These are phyloP conservation scores for Irpex lacteus DNA, from an alignment of 1,284 basidiomycete genomes.

Conservation along the genomic window DNA sequence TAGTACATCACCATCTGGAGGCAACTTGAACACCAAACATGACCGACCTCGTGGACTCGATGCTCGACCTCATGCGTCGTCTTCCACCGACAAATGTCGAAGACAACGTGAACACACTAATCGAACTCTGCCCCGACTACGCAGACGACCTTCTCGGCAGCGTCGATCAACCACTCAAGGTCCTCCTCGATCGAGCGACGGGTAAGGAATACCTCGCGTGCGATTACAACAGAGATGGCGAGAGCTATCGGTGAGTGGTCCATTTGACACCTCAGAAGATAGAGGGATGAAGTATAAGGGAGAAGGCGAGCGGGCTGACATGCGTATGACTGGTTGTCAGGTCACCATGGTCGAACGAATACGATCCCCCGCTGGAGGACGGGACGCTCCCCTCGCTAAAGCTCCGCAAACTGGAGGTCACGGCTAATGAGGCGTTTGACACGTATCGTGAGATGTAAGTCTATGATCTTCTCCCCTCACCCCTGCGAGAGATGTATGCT, in stretches of 20 bases:
- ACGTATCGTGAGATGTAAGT: slow-evolving; percentile 93
- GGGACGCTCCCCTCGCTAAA: slow-evolving; percentile 84
- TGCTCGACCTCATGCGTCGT: slow-evolving; percentile 95
- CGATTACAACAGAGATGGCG: slow-evolving; percentile 97
- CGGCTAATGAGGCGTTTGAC: slow-evolving; percentile 95
- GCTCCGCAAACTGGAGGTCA: slow-evolving; percentile 88
- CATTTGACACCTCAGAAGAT: background rate
- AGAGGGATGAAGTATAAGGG: background rate
- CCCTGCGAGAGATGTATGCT: background rate
- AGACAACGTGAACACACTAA: slow-evolving; percentile 83
- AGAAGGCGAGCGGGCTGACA: slow-evolving; percentile 1
- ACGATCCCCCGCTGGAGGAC: slow-evolving; percentile 84
- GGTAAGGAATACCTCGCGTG: slow-evolving; percentile 92
- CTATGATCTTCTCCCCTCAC: background rate
- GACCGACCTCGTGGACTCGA: slow-evolving; percentile 80
- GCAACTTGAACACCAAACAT: slow-evolving; percentile 33
- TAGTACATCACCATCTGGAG: no score
- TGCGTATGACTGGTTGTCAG: slow-evolving; percentile 37
- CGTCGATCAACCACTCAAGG: slow-evolving; percentile 91
- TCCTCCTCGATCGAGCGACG: slow-evolving; percentile 75
- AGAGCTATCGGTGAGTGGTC: slow-evolving; percentile 80
- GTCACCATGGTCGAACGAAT: slow-evolving; percentile 97
- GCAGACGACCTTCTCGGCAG: slow-evolving; percentile 94
- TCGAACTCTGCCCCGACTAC: slow-evolving; percentile 87
- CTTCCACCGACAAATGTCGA: slow-evolving; percentile 91